Evolutionary conservation across 2,329 filamentous ascomycete species (phyloP).

Genomic region (Diaporthe helianthi): DNA sequence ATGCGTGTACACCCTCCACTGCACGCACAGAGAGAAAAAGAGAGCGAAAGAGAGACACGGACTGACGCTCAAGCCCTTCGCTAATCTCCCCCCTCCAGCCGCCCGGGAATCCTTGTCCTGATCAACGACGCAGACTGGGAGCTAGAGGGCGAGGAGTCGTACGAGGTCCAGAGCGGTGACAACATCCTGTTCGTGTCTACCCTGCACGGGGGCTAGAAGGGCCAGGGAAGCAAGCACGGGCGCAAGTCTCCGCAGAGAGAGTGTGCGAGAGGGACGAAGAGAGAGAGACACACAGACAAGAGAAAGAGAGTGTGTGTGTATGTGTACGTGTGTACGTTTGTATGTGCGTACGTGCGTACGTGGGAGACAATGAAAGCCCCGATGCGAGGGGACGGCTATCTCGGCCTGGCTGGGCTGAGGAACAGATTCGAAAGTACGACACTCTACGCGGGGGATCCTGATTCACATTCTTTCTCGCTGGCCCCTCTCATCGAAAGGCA

Average conservation of each 20-base stretch:
- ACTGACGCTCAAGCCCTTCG: constrained; percentile 14
- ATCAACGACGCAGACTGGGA: constrained; percentile 99
- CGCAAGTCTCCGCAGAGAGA: neutral
- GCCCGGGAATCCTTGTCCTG: constrained; percentile 92
- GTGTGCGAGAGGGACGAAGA: constrained; percentile 4
- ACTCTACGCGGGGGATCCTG: neutral
- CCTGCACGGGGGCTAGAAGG: constrained; percentile 80
- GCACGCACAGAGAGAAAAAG: neutral
- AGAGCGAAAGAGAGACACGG: too few relatives aligned
- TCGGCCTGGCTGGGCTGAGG: neutral
- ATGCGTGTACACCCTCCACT: neutral
- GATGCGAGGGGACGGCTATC: constrained; percentile 15
- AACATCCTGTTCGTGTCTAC: constrained; percentile 97
- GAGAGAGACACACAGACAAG: neutral
- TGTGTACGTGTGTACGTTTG: neutral
- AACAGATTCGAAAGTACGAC: neutral
- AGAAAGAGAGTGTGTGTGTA: neutral
- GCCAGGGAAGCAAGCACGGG: neutral
- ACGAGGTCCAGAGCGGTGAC: constrained; percentile 82
- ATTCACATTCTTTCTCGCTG: neutral
- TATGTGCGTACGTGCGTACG: neutral
- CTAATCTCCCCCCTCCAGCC: constrained; percentile 58
- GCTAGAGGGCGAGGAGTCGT: constrained; percentile 90
- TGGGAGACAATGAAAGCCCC: neutral
- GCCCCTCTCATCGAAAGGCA: neutral